Base-by-base conservation (phyloP, 768 basidiomycete genomes). In the Suillus plorans region DNA sequence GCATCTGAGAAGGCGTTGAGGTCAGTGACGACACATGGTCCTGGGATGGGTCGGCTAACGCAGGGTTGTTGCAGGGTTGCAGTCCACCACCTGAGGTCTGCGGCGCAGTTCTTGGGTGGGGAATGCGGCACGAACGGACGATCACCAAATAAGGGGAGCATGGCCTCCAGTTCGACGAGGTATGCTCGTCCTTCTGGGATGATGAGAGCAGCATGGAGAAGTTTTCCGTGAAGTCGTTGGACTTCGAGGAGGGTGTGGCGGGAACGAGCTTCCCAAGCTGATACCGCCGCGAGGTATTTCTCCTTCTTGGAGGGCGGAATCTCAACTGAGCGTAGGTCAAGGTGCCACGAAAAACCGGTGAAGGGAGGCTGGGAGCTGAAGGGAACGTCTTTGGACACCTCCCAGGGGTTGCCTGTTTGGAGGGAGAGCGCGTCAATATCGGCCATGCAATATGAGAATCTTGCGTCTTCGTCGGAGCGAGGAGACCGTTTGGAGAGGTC, bases 381-480 rank as follows among this genome's bases (percentile, higher is more conserved):
- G 1, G 61, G 65, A 7, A 64, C 50, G 34, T 73, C 70, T 65
- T 81, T 80, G 4, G 66, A 60, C 4, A n/a, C 20, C 37, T 75
- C 70, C 77, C 78, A 79, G 0, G 72, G 67, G 22, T 72, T 71
- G 1, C 79, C 75, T 0, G 80, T n/a, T 0, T 12, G 9, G 49
- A 81, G 72, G 37, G 84, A 80, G 62, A 83, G 78, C 1, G 39
- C 64, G 14, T 68, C 61, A 55, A 63, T 61, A 63, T 76, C 78
- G 1, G 66, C 25, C 50, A 64, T 74, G 1, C 20, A 3, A 0
- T 13, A 5, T 67, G 71, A 1, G 72, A n/a, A 41, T n/a, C 37
- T 22, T 0, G 57, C 28, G 5, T 25, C 42, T n/a, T 39, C 59
- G 0, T 20, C 10, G 2, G 71, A 72, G 0, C 72, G 64, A 0